Evolutionary conservation across 768 basidiomycete genomes (phyloP), one percentile per base, ranked within the genome.

Genomic region (Neoboletus subvelutipes): DNA sequence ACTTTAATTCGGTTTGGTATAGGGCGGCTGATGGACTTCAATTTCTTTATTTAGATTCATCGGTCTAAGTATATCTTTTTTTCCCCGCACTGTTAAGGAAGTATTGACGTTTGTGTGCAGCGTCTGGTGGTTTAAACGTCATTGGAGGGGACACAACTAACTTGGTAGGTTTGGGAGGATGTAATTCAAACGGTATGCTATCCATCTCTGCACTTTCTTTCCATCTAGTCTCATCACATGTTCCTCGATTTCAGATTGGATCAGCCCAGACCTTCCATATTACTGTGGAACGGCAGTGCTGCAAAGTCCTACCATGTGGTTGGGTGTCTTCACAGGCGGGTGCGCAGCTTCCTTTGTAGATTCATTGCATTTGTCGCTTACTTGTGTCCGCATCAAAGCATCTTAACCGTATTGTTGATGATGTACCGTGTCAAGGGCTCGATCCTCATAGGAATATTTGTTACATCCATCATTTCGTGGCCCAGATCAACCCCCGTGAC

Each of bases 391-490:
- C 15, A 45, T 50, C 10, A 18, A 60, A 88, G 88, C 5, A 79
- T 94, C 59, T 67, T 93, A 51, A 93, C 92, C 3, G 77, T 89
- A 4, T 75, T 92, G 51, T 71, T 94, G 56, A 87, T 94, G 85
- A 78, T 93, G 63, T 94, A 91, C 73, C 87, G 90, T 51, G 77
- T 94, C 66, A 87, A 86, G 57, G 92, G 90, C 33, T 87, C 90
- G 11, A 88, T 91, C 69, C 83, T 88, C 46, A 85, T 87, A 56
- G 92, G 92, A 45, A 92, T 94, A 65, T 79, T 92, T 76, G 73
- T 93, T 57, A 88, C 87, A n/a, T 84, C 90, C 24, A 80, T 93
- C 71, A 84, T 92, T 64, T 92, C 89, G 0, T 94, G 92, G 92
- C 90, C 91, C 0, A 84, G 92, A n/a, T 79, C 83, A 0, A 92